Conservation (phyloP, 257 asterid genomes). For the Gentiana straminea region DNA sequence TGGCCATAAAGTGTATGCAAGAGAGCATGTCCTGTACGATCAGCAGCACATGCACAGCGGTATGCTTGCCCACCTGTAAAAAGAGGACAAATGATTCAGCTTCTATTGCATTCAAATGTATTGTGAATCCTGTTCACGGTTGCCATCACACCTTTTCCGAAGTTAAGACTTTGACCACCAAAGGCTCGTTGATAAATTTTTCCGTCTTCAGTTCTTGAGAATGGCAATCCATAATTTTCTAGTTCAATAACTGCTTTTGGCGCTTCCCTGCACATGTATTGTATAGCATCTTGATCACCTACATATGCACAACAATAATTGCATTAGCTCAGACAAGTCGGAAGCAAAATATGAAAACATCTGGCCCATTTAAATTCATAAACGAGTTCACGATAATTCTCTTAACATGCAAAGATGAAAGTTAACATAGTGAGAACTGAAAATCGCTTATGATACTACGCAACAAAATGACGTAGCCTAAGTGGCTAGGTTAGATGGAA, state of each 20-base stretch:
- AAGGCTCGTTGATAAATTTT: slow-evolving; percentile 96
- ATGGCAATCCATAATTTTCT: slow-evolving; percentile 87
- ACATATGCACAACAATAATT: slow-evolving; percentile 13
- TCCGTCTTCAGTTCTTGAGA: slow-evolving; percentile 96
- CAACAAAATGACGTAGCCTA: too few relatives aligned
- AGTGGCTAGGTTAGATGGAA: too few relatives aligned
- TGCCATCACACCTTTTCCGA: slow-evolving; percentile 67
- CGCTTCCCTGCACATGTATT: slow-evolving; percentile 93
- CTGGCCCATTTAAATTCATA: too few relatives aligned
- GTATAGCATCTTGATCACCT: slow-evolving; percentile 97
- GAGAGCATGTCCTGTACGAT: slow-evolving; percentile 97
- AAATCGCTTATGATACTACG: too few relatives aligned
- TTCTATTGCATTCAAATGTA: neutral
- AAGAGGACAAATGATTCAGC: slow-evolving; percentile 1
- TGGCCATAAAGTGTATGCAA: slow-evolving; percentile 97
- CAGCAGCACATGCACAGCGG: slow-evolving; percentile 99
- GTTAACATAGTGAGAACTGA: neutral
- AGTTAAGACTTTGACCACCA: slow-evolving; percentile 95
- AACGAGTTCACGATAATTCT: too few relatives aligned
- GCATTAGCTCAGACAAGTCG: slow-evolving; percentile 8
- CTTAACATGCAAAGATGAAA: too few relatives aligned
- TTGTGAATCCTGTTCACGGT: slow-evolving; percentile 3
- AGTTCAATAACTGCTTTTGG: slow-evolving; percentile 93
- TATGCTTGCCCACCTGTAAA: slow-evolving; percentile 90
- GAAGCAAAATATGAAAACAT: slow-evolving; percentile 1